Base-by-base conservation (phyloP, 768 basidiomycete species). In the Leucocoprinus sp. region DNA sequence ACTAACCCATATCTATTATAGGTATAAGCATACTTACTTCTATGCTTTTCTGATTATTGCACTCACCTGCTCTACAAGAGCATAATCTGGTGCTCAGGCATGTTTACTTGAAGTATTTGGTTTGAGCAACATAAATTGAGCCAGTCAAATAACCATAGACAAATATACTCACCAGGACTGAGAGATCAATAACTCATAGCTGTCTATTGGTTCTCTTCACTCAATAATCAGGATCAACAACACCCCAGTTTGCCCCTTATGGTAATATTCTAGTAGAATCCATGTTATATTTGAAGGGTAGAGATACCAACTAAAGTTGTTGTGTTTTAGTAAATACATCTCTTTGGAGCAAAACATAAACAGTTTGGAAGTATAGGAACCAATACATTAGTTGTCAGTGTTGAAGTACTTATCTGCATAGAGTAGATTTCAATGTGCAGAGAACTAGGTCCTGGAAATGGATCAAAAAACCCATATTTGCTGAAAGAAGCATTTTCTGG, bases 121-220 rank as follows among this genome's bases (percentile, higher is more conserved):
- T 44, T 50, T 36, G 7, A 5, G 6, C 45, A 35, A 24, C 7
- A 33, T 14, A 4, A 2, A 27, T 23, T 24, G 23, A 24, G 21
- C 6, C 22, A 24, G 18, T 18, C 6, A 2, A 7, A 11, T 22
- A 23, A 4, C 3, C 18, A 14, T 17, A 2, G 19, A 24, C 4
- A 12, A 29, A 11, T 27, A 15, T 22, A 42, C 64, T 52, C 44
- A 65, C 67, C 33, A 62, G 41, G 42, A 59, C 60, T 18, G 65
- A 67, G 3, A 61, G 61, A 53, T 71, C 66, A 6, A 71, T 64
- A 17, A 71, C 52, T 4, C 69, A 55, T 42, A 71, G 42, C n/a
- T n/a, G n/a, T 6, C 64, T 66, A 3, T 26, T 39, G 0, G 56
- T 55, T 0, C 62, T 61, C 47, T 70, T 69, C 2, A 71, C 64